These are phyloP conservation scores for Ensete ventricosum DNA, from an alignment of 176 grass and related monocot genomes.

Conservation along the genomic window DNA sequence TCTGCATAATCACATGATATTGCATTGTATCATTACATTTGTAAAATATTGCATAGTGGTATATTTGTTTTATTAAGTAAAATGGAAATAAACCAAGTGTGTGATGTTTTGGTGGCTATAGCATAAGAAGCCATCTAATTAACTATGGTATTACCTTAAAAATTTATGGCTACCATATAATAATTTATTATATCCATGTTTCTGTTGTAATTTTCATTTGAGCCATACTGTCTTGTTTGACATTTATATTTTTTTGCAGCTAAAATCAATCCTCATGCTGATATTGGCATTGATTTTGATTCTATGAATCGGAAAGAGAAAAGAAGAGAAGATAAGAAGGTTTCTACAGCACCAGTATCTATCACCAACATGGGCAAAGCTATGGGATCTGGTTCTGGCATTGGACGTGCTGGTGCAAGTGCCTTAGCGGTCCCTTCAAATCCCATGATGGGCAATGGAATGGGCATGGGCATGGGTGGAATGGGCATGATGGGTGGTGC, in stretches of 20 bases:
- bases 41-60: neutral
- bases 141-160: too few relatives aligned
- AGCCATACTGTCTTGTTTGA: conserved; percentile 22
- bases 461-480: conserved; percentile 31
- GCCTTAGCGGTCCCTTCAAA: conserved; percentile 44
- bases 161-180: neutral
- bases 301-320: conserved; percentile 97
- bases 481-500: conserved; percentile 38
- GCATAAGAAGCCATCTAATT: too few relatives aligned
- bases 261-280: conserved; percentile 87
- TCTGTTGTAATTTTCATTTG: neutral
- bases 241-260: conserved; percentile 37
- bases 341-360: conserved; percentile 47
- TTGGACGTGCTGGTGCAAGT: conserved; percentile 46
- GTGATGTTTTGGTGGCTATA: too few relatives aligned
- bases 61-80: neutral
- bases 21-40: neutral
- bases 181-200: neutral
- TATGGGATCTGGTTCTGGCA: conserved; percentile 84
- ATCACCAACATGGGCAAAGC: conserved; percentile 92
- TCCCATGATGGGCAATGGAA: conserved; percentile 33
- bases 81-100: too few relatives aligned
- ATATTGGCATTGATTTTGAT: conserved; percentile 96
- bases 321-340: conserved; percentile 70
- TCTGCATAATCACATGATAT: neutral